Conservation (phyloP, 1,284 basidiomycete genomes). For the Puccinia coronata region DNA sequence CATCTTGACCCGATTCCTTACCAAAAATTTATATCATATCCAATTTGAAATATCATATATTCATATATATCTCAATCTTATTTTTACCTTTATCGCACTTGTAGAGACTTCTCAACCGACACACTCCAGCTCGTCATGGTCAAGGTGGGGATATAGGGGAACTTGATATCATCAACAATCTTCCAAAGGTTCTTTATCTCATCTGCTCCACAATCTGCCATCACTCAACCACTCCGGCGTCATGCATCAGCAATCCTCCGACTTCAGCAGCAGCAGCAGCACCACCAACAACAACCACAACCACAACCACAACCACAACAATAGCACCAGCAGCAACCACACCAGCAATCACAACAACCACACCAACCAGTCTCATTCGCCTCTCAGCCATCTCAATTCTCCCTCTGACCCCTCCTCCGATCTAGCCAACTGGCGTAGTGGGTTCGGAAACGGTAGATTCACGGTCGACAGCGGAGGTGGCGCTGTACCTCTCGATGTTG, state of each 20-base stretch:
- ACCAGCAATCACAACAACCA: not conserved
- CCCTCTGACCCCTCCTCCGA: not conserved
- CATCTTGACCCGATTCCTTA: not conserved
- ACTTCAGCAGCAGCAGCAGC: no score
- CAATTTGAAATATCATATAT: no score
- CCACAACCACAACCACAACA: no score
- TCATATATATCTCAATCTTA: not conserved
- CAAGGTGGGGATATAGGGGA: no score
- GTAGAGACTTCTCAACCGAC: no score
- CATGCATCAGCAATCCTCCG: conserved; percentile 3
- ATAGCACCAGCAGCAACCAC: no score
- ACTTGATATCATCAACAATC: not conserved
- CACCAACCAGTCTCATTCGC: not conserved
- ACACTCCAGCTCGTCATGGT: no score
- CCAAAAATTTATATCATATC: no score
- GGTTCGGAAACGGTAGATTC: conserved; percentile 36
- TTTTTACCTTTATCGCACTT: not conserved
- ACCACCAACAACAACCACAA: no score
- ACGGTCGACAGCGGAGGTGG: conserved; percentile 48
- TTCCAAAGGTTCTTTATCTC: no score
- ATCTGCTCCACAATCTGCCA: not conserved
- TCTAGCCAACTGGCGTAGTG: conserved; percentile 30
- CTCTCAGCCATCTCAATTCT: not conserved
- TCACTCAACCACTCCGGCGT: not conserved
- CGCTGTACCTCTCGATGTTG: not conserved